Evolutionary conservation across 2,329 filamentous ascomycete species (phyloP), one percentile per base, ranked within the genome.

Genomic region (Neonectria sp.): DNA sequence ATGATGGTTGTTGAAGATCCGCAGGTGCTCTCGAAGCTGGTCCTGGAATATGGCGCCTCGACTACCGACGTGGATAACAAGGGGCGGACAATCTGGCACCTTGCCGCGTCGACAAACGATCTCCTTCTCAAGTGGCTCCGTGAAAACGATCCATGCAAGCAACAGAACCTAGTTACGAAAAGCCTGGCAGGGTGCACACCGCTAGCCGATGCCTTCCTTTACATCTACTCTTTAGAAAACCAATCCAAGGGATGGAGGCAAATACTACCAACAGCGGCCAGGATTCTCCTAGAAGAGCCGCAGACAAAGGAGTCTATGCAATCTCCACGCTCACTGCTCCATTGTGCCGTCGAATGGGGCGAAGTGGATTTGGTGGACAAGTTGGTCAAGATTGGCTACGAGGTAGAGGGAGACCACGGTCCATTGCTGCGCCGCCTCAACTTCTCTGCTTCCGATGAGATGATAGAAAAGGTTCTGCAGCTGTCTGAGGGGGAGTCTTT

Each of bases 61-160:
- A 82, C 80, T 1, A 75, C 72, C 5, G 76, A 76, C 3, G 67
- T 64, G 3, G 81, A 83, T 52, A 56, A 73, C 0, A 62, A 73
- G 2, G 79, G 79, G 0, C 76, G 77, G 31, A 83, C 76, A 31
- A 76, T 83, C 12, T 83, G 82, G 81, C 81, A 83, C 61, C 75
- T 78, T 12, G 76, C 75, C 2, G 81, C 80, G 1, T 76, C 77
- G 8, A 79, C 79, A 3, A 76, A 77, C 24, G 80, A 82, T 40
- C 45, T 63, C 2, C 60, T 81, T 5, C 68, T 82, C 24, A 62
- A 72, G 13, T 80, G 75, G 70, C 75, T 84, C 1, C 66, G 71
- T 43, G 53, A 68, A 2, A 63, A 78, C 9, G 81, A 83, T 55
- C 71, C 78, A 4, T 46, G 56, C 24, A 77, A 69, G 31, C 46